A percentile compares a stretch with the other conserved stretches of the same genome.
phyloP scores from a whole-genome alignment of 148 eudicot genomes.

The Diospyros lotus region DNA sequence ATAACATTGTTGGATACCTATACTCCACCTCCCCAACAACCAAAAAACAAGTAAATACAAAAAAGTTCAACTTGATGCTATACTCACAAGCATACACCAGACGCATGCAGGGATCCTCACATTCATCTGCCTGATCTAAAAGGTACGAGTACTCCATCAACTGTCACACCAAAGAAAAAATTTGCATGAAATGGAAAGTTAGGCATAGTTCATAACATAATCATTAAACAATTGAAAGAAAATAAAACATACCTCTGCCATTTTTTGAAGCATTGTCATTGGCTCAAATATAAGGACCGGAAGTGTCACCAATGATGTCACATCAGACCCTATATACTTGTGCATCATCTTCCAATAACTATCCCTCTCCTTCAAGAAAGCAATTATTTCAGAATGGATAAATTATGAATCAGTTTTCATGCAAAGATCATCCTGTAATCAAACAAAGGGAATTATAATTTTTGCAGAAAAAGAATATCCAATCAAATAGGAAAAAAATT shows the following conservation, averaged over 20 bases:
- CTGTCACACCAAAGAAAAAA: constrained; percentile 35
- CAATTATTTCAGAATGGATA: neutral
- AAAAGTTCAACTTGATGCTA: constrained; percentile 4
- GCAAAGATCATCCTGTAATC: too few species aligned
- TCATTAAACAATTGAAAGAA: neutral
- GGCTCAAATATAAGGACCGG: constrained; percentile 94
- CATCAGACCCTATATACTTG: constrained; percentile 80
- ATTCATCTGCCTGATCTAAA: constrained; percentile 75
- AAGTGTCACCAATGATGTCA: constrained; percentile 91
- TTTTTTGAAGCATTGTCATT: constrained; percentile 91
- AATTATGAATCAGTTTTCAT: neutral
- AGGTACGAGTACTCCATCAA: constrained; percentile 85
- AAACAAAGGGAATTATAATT: neutral
- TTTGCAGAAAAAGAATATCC: neutral
- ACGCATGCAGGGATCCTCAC: constrained; percentile 86
- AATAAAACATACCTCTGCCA: constrained; percentile 76
- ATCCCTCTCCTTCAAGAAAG: constrained; percentile 63
- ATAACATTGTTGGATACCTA: neutral
- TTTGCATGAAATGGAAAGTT: neutral
- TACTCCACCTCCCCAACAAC: neutral
- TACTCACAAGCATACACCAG: constrained; percentile 75
- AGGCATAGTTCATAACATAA: constrained; percentile 2
- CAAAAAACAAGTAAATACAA: too few species aligned
- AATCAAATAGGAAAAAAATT: neutral
- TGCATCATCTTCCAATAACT: constrained; percentile 95